These are phyloP conservation scores for Hymenotorrendiella dingleyae DNA, from an alignment of 2,329 filamentous ascomycete genomes.

Conservation along the genomic window DNA sequence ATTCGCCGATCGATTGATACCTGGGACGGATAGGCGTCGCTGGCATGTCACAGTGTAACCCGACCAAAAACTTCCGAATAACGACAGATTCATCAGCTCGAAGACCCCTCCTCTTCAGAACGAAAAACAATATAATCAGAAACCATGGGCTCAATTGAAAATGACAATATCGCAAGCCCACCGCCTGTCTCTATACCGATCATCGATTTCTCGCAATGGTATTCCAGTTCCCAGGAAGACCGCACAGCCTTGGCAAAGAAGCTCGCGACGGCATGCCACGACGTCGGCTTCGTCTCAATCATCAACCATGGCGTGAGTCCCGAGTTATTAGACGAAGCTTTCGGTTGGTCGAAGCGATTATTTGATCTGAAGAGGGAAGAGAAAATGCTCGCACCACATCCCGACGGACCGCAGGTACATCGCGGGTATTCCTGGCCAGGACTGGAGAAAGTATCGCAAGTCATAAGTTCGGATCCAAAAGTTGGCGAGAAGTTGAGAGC, in stretches of 20 bases:
- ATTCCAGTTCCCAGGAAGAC: slow-evolving; percentile 16
- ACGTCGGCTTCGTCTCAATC: slow-evolving; percentile 44
- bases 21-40: no score
- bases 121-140: no score
- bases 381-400: slow-evolving; percentile 45
- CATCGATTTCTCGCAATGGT: slow-evolving; percentile 23
- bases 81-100: background rate
- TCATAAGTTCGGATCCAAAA: slow-evolving; percentile 37
- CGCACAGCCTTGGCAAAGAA: slow-evolving; percentile 33
- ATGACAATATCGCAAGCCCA: no score
- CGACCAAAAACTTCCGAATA: background rate
- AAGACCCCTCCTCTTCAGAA: slow-evolving; percentile 10
- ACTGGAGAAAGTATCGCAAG: slow-evolving; percentile 46
- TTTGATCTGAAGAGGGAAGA: slow-evolving; percentile 39
- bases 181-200: slow-evolving; percentile 14
- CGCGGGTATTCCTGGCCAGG: slow-evolving; percentile 52
- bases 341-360: slow-evolving; percentile 37
- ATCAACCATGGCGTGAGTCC: slow-evolving; percentile 40
- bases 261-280: slow-evolving; percentile 36
- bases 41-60: no score
- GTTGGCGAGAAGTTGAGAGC: slow-evolving; percentile 37
- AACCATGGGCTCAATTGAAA: no score
- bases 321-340: slow-evolving; percentile 36
- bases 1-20: no score
- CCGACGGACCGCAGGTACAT: slow-evolving; percentile 42